These are phyloP conservation scores for Cercospora sojina DNA, from an alignment of 2,329 filamentous ascomycete species.

Conservation along the genomic window DNA sequence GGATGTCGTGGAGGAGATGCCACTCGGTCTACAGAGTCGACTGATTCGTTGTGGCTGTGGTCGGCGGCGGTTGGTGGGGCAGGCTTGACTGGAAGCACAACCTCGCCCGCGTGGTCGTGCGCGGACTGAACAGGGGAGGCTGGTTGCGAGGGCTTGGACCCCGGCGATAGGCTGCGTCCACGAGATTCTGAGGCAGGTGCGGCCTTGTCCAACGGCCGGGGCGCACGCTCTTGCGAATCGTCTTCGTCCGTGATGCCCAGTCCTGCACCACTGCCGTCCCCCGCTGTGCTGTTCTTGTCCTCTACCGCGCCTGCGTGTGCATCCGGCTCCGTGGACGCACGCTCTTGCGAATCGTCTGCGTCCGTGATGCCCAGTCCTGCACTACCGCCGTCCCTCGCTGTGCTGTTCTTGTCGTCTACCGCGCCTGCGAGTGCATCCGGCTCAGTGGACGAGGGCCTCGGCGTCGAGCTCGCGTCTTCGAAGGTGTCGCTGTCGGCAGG, in stretches of 20 bases:
- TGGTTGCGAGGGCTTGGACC: slow-evolving; percentile 30
- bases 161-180: slow-evolving; percentile 24
- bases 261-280: neutral
- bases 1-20: slow-evolving; percentile 43
- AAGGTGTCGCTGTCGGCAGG: slow-evolving; percentile 53
- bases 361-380: slow-evolving; percentile 4
- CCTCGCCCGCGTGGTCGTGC: slow-evolving; percentile 69
- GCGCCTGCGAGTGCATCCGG: slow-evolving; percentile 9
- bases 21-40: slow-evolving; percentile 21
- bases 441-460: slow-evolving; percentile 17
- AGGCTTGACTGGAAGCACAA: slow-evolving; percentile 60
- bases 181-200: slow-evolving; percentile 5
- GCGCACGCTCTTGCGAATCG: neutral
- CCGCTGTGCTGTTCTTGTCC: slow-evolving; percentile 12
- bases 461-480: slow-evolving; percentile 64
- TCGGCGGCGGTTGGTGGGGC: slow-evolving; percentile 39
- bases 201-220: neutral
- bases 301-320: slow-evolving; percentile 7
- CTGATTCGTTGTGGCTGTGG: slow-evolving; percentile 29
- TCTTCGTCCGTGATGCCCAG: neutral
- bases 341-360: neutral
- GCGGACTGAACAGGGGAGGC: slow-evolving; percentile 32
- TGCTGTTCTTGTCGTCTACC: slow-evolving; percentile 16
- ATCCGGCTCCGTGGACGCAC: slow-evolving; percentile 1
- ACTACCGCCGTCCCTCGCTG: neutral